These are phyloP conservation scores for Pythium apleroticum DNA, from an alignment of 352 stramenopile genomes.

Conservation along the genomic window DNA sequence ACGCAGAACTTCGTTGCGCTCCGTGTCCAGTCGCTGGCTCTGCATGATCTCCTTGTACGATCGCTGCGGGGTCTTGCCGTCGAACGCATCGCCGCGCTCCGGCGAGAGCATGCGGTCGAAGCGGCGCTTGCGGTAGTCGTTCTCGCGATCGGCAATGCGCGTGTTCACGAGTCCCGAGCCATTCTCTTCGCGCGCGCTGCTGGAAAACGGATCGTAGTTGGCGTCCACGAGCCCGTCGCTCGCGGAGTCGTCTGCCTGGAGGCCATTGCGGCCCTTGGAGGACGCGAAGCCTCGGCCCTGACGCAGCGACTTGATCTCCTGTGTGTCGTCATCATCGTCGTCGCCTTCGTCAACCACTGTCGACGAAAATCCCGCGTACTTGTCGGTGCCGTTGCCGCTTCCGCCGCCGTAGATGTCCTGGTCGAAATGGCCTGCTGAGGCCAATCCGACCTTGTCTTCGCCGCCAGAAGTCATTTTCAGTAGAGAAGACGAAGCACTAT, in stretches of 20 bases:
- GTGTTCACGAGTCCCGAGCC: conserved; percentile 94
- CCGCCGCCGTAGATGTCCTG: conserved; percentile 67
- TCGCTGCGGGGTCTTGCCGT: conserved; percentile 73
- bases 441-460: conserved; percentile 51
- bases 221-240: conserved; percentile 74
- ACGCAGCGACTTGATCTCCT: conserved; percentile 38
- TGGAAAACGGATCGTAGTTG: conserved; percentile 88
- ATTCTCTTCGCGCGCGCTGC: conserved; percentile 66
- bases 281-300: conserved; percentile 14
- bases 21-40: conserved; percentile 82
- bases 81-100: conserved; percentile 91
- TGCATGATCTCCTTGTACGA: conserved; percentile 92
- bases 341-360: conserved; percentile 66
- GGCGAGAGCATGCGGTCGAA: conserved; percentile 89
- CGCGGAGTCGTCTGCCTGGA: neutral
- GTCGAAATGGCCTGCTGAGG: conserved; percentile 71
- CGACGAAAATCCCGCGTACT: conserved; percentile 57
- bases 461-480: conserved; percentile 17
- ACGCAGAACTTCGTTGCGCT: conserved; percentile 83
- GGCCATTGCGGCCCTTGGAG: neutral
- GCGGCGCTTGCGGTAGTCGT: conserved; percentile 87
- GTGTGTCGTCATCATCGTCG: conserved; percentile 32
- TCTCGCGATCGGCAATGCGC: conserved; percentile 93
- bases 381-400: conserved; percentile 30
- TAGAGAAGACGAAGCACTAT: conserved; percentile 11